Conservation (phyloP, 2,329 filamentous ascomycete species). For the Pseudocercospora cruenta region DNA sequence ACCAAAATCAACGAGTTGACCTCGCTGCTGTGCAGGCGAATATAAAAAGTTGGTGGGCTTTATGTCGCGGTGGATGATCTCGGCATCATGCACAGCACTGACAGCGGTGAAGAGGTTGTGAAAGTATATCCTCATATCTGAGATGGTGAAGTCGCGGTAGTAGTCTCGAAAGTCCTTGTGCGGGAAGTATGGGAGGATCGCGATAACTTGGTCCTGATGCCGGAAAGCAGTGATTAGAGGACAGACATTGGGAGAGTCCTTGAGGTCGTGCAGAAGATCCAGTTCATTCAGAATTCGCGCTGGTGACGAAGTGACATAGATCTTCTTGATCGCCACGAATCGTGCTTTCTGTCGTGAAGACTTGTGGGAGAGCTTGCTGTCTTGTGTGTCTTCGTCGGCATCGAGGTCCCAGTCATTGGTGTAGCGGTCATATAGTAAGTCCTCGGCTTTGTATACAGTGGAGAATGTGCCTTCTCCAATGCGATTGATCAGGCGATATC, state of each 20-base stretch:
- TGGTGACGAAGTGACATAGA: conserved; percentile 96
- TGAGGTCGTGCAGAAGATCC: conserved; percentile 85
- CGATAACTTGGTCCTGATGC: conserved; percentile 89
- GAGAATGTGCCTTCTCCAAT: conserved; percentile 99
- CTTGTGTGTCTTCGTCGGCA: conserved; percentile 44
- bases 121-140: conserved; percentile 88
- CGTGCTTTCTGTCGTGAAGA: conserved; percentile 45
- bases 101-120: conserved; percentile 85
- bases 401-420: conserved; percentile 84
- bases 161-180: conserved; percentile 95
- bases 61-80: conserved; percentile 72
- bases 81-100: conserved; percentile 76
- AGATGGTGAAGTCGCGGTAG: conserved; percentile 84
- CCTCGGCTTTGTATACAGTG: conserved; percentile 97
- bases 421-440: conserved; percentile 80
- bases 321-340: conserved; percentile 98
- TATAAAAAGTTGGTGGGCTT: conserved; percentile 95
- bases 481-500: conserved; percentile 89
- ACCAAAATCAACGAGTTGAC: conserved; percentile 98
- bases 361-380: conserved; percentile 25
- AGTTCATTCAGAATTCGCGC: conserved; percentile 94
- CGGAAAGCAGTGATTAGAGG: conserved; percentile 97
- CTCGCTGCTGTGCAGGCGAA: conserved; percentile 75
- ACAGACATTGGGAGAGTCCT: conserved; percentile 81
- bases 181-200: conserved; percentile 91